These are phyloP conservation scores for Tephrocybe sp. DNA, from an alignment of 768 basidiomycete species.

Conservation along the genomic window DNA sequence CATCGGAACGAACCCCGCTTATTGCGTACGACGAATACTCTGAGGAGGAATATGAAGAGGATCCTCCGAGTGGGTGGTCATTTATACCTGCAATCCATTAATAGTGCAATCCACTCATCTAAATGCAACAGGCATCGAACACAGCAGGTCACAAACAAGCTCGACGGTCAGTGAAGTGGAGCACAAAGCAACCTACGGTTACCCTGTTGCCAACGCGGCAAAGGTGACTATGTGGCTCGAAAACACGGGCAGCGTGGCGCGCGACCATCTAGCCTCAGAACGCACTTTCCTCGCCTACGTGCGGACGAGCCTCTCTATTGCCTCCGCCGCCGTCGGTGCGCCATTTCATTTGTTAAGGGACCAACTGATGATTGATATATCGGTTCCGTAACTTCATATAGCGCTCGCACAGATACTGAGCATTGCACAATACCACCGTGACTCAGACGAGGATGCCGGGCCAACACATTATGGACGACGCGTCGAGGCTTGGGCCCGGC, in stretches of 20 bases:
- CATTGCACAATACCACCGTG: slow-evolving; percentile 29
- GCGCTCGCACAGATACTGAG: slow-evolving; percentile 50
- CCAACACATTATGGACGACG: background rate
- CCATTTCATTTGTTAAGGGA: background rate
- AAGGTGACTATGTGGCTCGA: slow-evolving; percentile 27
- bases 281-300: slow-evolving; percentile 54
- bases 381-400: background rate
- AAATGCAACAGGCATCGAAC: no score
- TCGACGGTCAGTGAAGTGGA: no score
- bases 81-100: no score
- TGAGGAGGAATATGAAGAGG: background rate
- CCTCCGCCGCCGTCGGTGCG: slow-evolving; percentile 42
- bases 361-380: background rate
- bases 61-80: background rate
- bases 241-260: slow-evolving; percentile 49
- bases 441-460: background rate
- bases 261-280: slow-evolving; percentile 53
- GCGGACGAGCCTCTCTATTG: slow-evolving; percentile 46
- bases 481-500: slow-evolving; percentile 29
- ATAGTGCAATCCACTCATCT: no score
- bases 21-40: background rate
- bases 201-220: background rate
- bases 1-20: slow-evolving; percentile 3
- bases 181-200: background rate
- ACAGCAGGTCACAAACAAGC: no score